Conservation (phyloP, 2,329 filamentous ascomycete genomes). For the Xylaria sp. region DNA sequence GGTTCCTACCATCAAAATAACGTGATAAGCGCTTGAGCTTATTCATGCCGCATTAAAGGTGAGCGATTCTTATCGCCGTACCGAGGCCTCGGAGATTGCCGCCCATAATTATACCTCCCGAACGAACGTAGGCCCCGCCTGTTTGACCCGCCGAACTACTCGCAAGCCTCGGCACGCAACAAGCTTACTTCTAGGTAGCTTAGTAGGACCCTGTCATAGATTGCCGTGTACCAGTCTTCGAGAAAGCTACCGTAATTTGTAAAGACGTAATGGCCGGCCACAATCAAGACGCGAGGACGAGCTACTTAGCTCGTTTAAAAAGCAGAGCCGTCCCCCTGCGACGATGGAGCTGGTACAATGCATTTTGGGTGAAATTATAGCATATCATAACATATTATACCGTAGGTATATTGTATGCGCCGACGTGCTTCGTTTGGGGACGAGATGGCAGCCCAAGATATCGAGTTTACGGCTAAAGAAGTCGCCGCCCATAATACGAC, state of each 20-base stretch:
- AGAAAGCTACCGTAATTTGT: background rate
- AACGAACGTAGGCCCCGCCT: background rate
- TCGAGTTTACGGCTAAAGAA: conserved; percentile 53
- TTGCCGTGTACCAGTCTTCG: background rate
- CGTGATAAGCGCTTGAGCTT: background rate
- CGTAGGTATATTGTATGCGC: background rate
- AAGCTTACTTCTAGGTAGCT: conserved; percentile 2
- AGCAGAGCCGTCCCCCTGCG: conserved; percentile 10
- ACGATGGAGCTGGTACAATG: background rate
- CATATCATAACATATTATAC: conserved; percentile 1
- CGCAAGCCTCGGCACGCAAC: conserved; percentile 32
- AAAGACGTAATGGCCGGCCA: conserved; percentile 16
- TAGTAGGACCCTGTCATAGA: background rate
- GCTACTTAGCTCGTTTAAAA: conserved; percentile 26
- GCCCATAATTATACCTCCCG: background rate
- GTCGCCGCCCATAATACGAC: conserved; percentile 62
- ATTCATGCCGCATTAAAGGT: background rate
- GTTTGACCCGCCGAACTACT: conserved; percentile 15
- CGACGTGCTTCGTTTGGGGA: background rate
- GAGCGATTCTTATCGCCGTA: background rate
- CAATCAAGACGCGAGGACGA: conserved; percentile 18
- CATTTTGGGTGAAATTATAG: background rate
- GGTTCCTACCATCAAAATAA: background rate
- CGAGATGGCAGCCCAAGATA: conserved; percentile 39
- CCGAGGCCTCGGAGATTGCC: conserved; percentile 24